Evolutionary conservation across 169 alveolate species (phyloP).

Genomic region (Eimeria mitis): DNA sequence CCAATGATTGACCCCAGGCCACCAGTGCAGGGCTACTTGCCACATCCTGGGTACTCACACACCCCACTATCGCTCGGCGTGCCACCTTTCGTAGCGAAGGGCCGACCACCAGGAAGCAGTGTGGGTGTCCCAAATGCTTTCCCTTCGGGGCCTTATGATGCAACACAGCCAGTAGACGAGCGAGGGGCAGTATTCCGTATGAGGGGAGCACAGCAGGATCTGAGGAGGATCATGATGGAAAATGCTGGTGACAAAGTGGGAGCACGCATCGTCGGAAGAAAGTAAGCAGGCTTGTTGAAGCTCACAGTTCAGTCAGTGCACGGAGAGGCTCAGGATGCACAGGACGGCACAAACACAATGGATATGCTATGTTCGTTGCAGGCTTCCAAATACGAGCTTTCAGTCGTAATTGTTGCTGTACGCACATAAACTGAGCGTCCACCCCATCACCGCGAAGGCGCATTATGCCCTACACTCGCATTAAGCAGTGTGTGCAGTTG

Average conservation of each 20-base stretch:
- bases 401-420: slow-evolving; percentile 1
- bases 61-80: slow-evolving; percentile 75
- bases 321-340: background rate
- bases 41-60: slow-evolving; percentile 64
- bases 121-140: slow-evolving; percentile 25
- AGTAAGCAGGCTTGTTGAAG: slow-evolving; percentile 4
- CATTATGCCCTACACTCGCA: background rate
- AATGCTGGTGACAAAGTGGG: slow-evolving; percentile 44
- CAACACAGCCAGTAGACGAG: slow-evolving; percentile 69
- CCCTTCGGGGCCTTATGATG: slow-evolving; percentile 73
- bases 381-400: slow-evolving; percentile 63
- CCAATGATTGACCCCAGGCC: slow-evolving; percentile 72
- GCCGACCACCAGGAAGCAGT: slow-evolving; percentile 36
- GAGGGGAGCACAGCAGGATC: slow-evolving; percentile 74
- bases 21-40: slow-evolving; percentile 41
- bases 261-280: slow-evolving; percentile 63
- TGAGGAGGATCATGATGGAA: slow-evolving; percentile 40
- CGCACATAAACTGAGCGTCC: background rate
- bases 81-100: slow-evolving; percentile 49
- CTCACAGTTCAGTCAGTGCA: background rate
- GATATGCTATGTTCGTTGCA: background rate
- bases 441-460: background rate
- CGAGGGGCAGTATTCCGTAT: slow-evolving; percentile 67
- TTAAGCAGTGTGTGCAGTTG: background rate
- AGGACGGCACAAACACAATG: background rate